phyloP scores from a whole-genome alignment of 1,284 basidiomycete genomes.

The Trametes hirsuta region DNA sequence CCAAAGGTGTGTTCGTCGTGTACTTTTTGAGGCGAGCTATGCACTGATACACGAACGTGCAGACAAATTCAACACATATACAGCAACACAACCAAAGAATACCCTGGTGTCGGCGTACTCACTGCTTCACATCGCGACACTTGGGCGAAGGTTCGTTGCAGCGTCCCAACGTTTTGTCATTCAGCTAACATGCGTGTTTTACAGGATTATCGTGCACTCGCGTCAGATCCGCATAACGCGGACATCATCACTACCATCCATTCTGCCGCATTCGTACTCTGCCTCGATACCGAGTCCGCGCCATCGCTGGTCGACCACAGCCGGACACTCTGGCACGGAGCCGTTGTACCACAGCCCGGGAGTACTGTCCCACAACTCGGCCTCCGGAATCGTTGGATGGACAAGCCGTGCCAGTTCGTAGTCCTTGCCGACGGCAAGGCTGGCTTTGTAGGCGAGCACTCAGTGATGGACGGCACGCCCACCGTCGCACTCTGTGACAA shows the following conservation, averaged over 20 bases:
- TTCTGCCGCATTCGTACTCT: conserved; percentile 81
- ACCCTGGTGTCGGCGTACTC: conserved; percentile 77
- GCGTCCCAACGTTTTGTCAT: background rate
- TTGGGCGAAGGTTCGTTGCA: conserved; percentile 72
- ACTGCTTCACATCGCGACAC: conserved; percentile 80
- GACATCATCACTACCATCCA: conserved; percentile 74
- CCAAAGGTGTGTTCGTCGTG: conserved; percentile 49
- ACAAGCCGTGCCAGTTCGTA: conserved; percentile 85
- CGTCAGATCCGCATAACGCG: conserved; percentile 61
- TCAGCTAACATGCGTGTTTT: background rate
- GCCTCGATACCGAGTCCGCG: conserved; percentile 70
- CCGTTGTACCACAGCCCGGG: conserved; percentile 22
- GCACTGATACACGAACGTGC: background rate
- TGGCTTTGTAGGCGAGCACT: conserved; percentile 91
- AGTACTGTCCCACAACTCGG: conserved; percentile 41
- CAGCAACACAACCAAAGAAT: conserved; percentile 60
- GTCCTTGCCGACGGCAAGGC: conserved; percentile 80
- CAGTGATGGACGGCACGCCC: conserved; percentile 86
- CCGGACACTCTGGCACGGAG: conserved; percentile 77
- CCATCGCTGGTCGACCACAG: conserved; percentile 59
- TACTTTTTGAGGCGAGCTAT: background rate
- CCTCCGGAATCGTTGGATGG: conserved; percentile 76
- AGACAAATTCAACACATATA: conserved; percentile 82
- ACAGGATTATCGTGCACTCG: conserved; percentile 67
- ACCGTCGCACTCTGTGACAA: conserved; percentile 71